These are phyloP conservation scores for Purpureocillium lavendulum DNA, from an alignment of 2,329 filamentous ascomycete species.

Conservation along the genomic window DNA sequence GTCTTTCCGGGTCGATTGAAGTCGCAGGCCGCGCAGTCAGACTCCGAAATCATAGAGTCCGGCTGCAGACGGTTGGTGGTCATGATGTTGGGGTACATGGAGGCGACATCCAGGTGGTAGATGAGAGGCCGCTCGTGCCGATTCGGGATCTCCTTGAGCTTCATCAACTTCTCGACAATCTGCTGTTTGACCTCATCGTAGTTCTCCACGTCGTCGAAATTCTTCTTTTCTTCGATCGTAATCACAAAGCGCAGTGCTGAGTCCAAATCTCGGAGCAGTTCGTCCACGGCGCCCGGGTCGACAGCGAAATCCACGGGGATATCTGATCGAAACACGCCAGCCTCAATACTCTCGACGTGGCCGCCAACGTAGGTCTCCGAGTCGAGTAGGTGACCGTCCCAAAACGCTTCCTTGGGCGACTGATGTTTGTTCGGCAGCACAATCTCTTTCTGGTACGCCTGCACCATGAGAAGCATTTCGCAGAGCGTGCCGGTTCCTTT, in stretches of 20 bases:
- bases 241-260: slow-evolving; percentile 83
- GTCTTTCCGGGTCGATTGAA: slow-evolving; percentile 98
- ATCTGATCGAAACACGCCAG: slow-evolving; percentile 90
- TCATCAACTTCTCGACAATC: slow-evolving; percentile 62
- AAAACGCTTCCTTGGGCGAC: slow-evolving; percentile 84
- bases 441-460: slow-evolving; percentile 88
- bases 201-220: slow-evolving; percentile 68
- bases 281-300: slow-evolving; percentile 83
- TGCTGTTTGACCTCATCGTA: slow-evolving; percentile 79
- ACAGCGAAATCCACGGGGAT: slow-evolving; percentile 91
- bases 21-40: slow-evolving; percentile 93
- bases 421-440: slow-evolving; percentile 94
- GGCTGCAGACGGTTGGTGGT: slow-evolving; percentile 96
- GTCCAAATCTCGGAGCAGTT: slow-evolving; percentile 79
- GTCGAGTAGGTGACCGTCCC: slow-evolving; percentile 91
- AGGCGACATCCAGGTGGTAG: slow-evolving; percentile 96
- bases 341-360: slow-evolving; percentile 98
- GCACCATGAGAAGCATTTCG: slow-evolving; percentile 98
- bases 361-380: slow-evolving; percentile 98
- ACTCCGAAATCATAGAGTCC: slow-evolving; percentile 97
- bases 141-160: slow-evolving; percentile 75
- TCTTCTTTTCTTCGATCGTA: slow-evolving; percentile 75
- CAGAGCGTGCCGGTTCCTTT: slow-evolving; percentile 98
- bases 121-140: slow-evolving; percentile 81
- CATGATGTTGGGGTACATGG: slow-evolving; percentile 99